Evolutionary conservation across 2,329 filamentous ascomycete genomes (phyloP).

Genomic region (Xylaria arbuscula): DNA sequence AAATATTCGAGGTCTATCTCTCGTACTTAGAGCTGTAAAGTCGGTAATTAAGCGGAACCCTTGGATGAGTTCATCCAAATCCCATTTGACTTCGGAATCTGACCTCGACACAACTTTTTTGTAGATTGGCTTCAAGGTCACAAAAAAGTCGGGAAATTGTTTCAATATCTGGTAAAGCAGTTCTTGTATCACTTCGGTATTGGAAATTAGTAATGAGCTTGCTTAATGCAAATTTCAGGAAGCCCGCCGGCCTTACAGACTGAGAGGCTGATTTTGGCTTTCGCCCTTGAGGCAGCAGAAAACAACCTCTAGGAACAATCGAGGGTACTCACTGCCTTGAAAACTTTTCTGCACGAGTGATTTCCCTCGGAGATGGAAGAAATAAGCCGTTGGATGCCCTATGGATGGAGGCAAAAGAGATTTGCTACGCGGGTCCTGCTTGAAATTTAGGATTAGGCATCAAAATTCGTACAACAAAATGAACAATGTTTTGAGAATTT

Average conservation of each 20-base stretch:
- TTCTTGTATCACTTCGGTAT: neutral
- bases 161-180: neutral
- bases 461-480: neutral
- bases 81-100: neutral
- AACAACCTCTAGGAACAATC: too few species aligned
- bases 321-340: neutral
- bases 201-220: neutral
- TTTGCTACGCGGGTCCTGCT: neutral
- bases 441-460: neutral
- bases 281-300: too few species aligned
- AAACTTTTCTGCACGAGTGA: neutral
- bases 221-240: neutral
- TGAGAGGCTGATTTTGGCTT: neutral
- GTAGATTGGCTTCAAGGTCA: neutral
- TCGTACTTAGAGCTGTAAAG: neutral
- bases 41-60: neutral
- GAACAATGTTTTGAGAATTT: neutral
- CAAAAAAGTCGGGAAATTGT: neutral
- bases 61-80: neutral
- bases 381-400: slow-evolving; percentile 1
- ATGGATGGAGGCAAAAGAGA: neutral
- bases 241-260: neutral
- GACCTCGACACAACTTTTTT: neutral
- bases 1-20: neutral
- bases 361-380: slow-evolving; percentile 6